Evolutionary conservation across 192 early-diverging fungal genomes (phyloP).

Genomic region (Backusella parvicylindrica): DNA sequence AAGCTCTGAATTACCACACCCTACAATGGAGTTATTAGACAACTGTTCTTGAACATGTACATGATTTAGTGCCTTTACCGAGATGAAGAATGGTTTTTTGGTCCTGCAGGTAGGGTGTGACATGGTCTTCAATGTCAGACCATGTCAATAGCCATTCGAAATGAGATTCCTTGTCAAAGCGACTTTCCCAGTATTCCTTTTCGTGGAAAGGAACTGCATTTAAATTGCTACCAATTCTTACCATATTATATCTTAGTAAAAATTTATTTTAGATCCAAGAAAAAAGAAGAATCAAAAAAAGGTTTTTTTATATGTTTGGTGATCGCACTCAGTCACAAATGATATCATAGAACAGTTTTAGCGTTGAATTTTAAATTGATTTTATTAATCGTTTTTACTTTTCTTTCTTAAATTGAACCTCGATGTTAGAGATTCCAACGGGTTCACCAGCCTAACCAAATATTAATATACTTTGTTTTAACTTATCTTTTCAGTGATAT

Average conservation of each 20-base stretch:
- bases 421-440: constrained; percentile 62
- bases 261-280: not conserved
- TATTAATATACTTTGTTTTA: not conserved
- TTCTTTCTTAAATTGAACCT: constrained; percentile 54
- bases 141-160: constrained; percentile 34
- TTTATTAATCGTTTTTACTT: constrained; percentile 30
- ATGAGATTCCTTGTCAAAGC: constrained; percentile 27
- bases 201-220: constrained; percentile 21
- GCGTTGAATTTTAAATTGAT: not conserved
- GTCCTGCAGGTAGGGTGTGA: constrained; percentile 6
- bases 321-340: not conserved
- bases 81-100: constrained; percentile 10
- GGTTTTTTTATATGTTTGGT: not conserved
- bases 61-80: not conserved
- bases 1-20: constrained; percentile 35
- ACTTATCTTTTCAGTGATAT: not conserved
- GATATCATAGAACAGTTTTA: not conserved
- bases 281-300: not conserved
- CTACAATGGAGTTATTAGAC: constrained; percentile 6
- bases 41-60: not conserved
- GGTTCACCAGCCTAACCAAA: constrained; percentile 49
- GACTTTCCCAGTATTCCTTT: constrained; percentile 31
- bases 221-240: not conserved
- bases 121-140: not conserved
- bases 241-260: not conserved